Conservation (phyloP, 768 basidiomycete species). For the Suillus plorans region DNA sequence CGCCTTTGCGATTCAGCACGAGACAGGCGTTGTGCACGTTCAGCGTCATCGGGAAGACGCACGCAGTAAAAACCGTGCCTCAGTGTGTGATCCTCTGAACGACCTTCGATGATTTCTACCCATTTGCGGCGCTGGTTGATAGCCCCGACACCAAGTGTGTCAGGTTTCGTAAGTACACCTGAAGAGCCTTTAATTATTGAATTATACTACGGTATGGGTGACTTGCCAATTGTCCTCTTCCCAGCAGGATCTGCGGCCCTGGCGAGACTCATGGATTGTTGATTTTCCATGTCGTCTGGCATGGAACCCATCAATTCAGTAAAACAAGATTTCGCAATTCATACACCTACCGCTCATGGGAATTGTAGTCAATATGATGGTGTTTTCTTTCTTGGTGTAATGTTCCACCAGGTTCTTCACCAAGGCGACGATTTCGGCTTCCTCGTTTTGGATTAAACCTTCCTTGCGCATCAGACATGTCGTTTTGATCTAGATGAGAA, state of each 20-base stretch:
- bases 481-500: not conserved
- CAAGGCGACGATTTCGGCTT: conserved; percentile 38
- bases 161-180: conserved; percentile 76
- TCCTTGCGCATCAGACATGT: conserved; percentile 8
- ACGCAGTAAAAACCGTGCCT: conserved; percentile 66
- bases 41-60: conserved; percentile 59
- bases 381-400: conserved; percentile 49
- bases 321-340: not conserved
- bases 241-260: conserved; percentile 51
- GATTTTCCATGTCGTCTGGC: conserved; percentile 68
- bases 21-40: conserved; percentile 41
- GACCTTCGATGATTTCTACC: conserved; percentile 53
- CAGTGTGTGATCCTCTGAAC: conserved; percentile 35
- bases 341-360: conserved; percentile 55
- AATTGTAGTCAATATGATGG: conserved; percentile 63
- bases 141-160: conserved; percentile 47
- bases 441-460: conserved; percentile 62
- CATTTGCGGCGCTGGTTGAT: conserved; percentile 42
- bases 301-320: not conserved
- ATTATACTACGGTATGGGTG: not conserved
- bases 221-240: conserved; percentile 59
- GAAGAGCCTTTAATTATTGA: not conserved
- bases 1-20: conserved; percentile 36
- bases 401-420: conserved; percentile 48
- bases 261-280: conserved; percentile 56